Percentiles rank a stretch among this genome's conserved stretches.
Evolutionary conservation across 306 rosid species (phyloP).

Genomic region (Prunus dulcis): DNA sequence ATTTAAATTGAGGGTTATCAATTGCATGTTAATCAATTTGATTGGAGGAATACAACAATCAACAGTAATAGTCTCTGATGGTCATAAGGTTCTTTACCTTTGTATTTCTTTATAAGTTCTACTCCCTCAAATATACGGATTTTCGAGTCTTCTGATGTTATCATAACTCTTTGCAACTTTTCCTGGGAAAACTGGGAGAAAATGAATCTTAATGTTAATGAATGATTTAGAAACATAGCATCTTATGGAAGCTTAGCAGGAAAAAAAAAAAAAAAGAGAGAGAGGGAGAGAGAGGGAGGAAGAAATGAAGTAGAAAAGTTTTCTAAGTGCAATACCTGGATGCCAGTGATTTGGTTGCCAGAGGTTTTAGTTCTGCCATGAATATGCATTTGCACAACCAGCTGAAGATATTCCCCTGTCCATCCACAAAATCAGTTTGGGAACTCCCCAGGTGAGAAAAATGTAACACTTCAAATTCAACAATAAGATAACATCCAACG

Average conservation of each 20-base stretch:
- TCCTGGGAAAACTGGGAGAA: slow-evolving; percentile 59
- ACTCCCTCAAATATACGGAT: slow-evolving; percentile 65
- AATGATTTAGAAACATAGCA: not conserved
- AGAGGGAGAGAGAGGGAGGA: not conserved
- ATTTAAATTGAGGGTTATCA: too few relatives aligned
- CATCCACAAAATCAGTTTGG: slow-evolving; percentile 32
- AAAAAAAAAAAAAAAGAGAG: not conserved
- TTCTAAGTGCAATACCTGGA: slow-evolving; percentile 52
- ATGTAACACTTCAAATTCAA: not conserved
- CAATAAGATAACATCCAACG: not conserved
- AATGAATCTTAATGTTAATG: slow-evolving; percentile 13
- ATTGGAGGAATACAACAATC: not conserved
- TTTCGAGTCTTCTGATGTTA: slow-evolving; percentile 85
- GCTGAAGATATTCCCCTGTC: slow-evolving; percentile 54
- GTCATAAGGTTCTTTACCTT: slow-evolving; percentile 42
- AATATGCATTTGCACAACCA: slow-evolving; percentile 46
- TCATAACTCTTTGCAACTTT: slow-evolving; percentile 51
- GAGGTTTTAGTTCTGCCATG: slow-evolving; percentile 56
- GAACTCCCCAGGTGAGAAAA: not conserved
- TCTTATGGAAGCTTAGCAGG: not conserved
- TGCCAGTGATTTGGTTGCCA: slow-evolving; percentile 76
- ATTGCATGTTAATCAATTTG: not conserved
- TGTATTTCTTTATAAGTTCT: slow-evolving; percentile 54
- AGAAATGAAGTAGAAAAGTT: slow-evolving; percentile 13
- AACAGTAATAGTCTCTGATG: not conserved